Conservation (phyloP, 2,329 filamentous ascomycete species). For the Cordyceps javanica region DNA sequence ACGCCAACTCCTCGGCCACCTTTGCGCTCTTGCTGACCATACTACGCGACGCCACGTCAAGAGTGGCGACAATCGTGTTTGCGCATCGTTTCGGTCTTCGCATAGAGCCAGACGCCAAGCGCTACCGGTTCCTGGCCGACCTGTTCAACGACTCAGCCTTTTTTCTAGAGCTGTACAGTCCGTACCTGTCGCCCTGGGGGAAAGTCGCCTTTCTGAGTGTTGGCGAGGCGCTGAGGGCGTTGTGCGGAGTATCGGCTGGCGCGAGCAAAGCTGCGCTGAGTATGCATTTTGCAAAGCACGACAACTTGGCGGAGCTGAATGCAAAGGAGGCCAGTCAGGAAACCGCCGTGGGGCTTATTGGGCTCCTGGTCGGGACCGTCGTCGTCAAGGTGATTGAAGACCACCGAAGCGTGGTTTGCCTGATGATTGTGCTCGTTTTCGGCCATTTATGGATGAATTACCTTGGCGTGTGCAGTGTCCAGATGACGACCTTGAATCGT, state of each 20-base stretch:
- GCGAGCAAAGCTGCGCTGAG: constrained; percentile 87
- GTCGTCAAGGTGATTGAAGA: constrained; percentile 72
- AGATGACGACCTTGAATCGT: constrained; percentile 77
- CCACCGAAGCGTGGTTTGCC: constrained; percentile 64
- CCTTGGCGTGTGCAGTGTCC: constrained; percentile 74
- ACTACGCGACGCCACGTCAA: constrained; percentile 72
- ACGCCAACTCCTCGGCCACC: constrained; percentile 71
- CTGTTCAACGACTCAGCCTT: constrained; percentile 84
- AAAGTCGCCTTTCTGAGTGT: constrained; percentile 45
- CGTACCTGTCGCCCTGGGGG: constrained; percentile 54
- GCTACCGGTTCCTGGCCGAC: constrained; percentile 80
- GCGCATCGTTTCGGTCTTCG: constrained; percentile 75
- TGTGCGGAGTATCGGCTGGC: constrained; percentile 87
- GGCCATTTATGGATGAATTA: constrained; percentile 83
- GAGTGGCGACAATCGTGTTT: constrained; percentile 79
- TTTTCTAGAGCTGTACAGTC: constrained; percentile 77
- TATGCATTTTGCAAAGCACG: constrained; percentile 81
- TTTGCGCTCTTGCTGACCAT: constrained; percentile 77
- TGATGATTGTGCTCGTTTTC: constrained; percentile 65
- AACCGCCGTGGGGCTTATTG: constrained; percentile 81
- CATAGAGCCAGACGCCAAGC: constrained; percentile 86
- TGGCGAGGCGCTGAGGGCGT: constrained; percentile 46
- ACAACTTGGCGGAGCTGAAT: constrained; percentile 89
- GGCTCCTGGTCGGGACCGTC: constrained; percentile 77
- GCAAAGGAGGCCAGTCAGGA: constrained; percentile 94